phyloP scores from a whole-genome alignment of 208 protist genomes.

The Trypanosoma caninum region DNA sequence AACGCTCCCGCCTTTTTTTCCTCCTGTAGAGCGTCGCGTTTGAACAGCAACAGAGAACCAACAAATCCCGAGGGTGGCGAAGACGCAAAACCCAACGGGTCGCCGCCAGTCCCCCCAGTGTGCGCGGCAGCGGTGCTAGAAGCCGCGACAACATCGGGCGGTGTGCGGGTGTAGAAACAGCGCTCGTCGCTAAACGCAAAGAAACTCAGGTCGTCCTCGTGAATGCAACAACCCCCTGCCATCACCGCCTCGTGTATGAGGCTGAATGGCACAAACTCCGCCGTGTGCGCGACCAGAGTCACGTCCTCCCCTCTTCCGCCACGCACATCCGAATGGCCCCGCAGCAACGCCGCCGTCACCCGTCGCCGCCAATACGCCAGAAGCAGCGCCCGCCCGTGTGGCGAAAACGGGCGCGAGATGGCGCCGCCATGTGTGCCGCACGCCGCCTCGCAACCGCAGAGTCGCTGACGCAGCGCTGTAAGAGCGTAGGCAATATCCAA shows the following conservation, averaged over 20 bases:
- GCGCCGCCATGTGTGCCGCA: conserved; percentile 44
- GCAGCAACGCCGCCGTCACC: conserved; percentile 21
- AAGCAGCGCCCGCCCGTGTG: conserved; percentile 55
- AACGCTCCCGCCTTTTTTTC: neutral
- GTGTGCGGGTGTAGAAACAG: conserved; percentile 25
- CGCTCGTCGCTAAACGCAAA: conserved; percentile 26
- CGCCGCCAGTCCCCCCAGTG: neutral
- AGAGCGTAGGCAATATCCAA: conserved; percentile 61
- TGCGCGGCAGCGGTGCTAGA: neutral
- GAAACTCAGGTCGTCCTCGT: conserved; percentile 37
- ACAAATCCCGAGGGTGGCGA: conserved; percentile 2
- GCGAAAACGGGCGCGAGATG: conserved; percentile 69
- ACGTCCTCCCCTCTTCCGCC: neutral
- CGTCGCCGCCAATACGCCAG: conserved; percentile 58
- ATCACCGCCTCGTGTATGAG: conserved; percentile 7
- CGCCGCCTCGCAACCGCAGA: conserved; percentile 41
- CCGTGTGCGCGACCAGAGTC: neutral
- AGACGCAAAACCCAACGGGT: neutral
- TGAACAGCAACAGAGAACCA: conserved; percentile 13
- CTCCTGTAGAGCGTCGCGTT: neutral
- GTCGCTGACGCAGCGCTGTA: conserved; percentile 39
- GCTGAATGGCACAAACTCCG: neutral
- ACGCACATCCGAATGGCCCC: neutral
- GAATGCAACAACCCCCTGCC: conserved; percentile 23
- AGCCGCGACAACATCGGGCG: neutral